phyloP scores from a whole-genome alignment of 148 eudicot species.

The Rhododendron vialii region DNA sequence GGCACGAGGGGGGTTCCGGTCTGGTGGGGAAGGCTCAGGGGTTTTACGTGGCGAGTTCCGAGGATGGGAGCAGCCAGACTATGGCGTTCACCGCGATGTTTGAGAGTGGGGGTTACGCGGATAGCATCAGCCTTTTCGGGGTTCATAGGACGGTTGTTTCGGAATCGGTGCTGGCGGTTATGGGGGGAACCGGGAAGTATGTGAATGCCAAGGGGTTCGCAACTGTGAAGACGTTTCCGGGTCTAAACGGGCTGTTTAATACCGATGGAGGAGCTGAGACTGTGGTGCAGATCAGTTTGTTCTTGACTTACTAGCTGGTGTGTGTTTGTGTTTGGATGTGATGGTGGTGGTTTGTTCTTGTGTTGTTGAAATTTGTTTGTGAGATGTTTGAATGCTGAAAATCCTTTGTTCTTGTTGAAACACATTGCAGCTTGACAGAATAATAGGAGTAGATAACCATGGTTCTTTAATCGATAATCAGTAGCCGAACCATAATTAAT shows the following conservation, averaged over 20 bases:
- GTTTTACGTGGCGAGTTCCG: slow-evolving; percentile 58
- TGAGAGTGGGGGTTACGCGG: slow-evolving; percentile 48
- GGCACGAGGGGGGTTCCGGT: slow-evolving; percentile 50
- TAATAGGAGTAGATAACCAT: too few species aligned
- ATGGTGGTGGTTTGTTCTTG: neutral
- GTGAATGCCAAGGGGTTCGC: slow-evolving; percentile 59
- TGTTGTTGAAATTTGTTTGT: neutral
- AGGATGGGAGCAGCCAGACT: slow-evolving; percentile 67
- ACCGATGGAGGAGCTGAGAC: slow-evolving; percentile 87
- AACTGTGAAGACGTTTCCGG: slow-evolving; percentile 41
- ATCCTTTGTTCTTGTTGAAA: neutral
- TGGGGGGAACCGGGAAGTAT: slow-evolving; percentile 85
- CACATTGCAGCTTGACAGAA: neutral
- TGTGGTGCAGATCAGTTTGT: slow-evolving; percentile 56
- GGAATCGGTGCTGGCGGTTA: slow-evolving; percentile 49
- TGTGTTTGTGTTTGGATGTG: neutral
- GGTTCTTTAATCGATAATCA: too few species aligned
- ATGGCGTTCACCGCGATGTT: slow-evolving; percentile 72
- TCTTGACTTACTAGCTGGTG: slow-evolving; percentile 39
- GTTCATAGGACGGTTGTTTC: slow-evolving; percentile 51
- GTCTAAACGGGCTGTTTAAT: slow-evolving; percentile 31
- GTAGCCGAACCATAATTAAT: too few species aligned
- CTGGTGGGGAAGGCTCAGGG: slow-evolving; percentile 72
- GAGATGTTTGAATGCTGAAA: neutral
- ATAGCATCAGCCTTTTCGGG: slow-evolving; percentile 61